Evolutionary conservation across 192 early-diverging fungal genomes (phyloP).

Genomic region (Backusella australiensis): DNA sequence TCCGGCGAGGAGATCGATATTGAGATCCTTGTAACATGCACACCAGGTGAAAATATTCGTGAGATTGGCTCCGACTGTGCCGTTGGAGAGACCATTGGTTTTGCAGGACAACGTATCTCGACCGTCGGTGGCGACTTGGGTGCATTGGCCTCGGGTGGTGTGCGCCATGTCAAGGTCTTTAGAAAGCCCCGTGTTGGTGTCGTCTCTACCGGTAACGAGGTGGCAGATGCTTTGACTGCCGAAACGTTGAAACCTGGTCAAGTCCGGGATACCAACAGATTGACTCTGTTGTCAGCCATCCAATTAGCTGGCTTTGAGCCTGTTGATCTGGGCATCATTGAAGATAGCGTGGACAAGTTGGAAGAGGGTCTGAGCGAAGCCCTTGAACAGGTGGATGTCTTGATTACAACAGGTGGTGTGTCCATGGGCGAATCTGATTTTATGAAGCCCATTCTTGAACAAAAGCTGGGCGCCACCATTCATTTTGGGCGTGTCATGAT

Average conservation of each 20-base stretch:
- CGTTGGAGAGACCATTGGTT: constrained; percentile 59
- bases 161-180: constrained; percentile 54
- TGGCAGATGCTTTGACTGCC: constrained; percentile 52
- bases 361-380: constrained; percentile 44
- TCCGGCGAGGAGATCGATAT: constrained; percentile 56
- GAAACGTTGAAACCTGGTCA: constrained; percentile 49
- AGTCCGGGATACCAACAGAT: constrained; percentile 87
- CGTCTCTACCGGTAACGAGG: constrained; percentile 89
- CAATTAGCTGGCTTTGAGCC: constrained; percentile 58
- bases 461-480: constrained; percentile 70
- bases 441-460: constrained; percentile 84
- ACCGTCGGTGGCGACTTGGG: constrained; percentile 85
- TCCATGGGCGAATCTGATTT: constrained; percentile 98
- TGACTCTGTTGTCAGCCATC: constrained; percentile 69
- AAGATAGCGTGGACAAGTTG: constrained; percentile 64
- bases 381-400: constrained; percentile 62
- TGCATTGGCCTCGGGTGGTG: constrained; percentile 75
- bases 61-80: constrained; percentile 75
- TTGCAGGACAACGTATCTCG: constrained; percentile 53
- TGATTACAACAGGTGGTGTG: constrained; percentile 93
- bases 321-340: constrained; percentile 72
- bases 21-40: constrained; percentile 1
- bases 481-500: constrained; percentile 90
- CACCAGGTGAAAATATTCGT: constrained; percentile 70
- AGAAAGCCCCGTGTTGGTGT: constrained; percentile 72